Conservation (phyloP, 306 rosid species). For the Cucurbita argyrosperma region DNA sequence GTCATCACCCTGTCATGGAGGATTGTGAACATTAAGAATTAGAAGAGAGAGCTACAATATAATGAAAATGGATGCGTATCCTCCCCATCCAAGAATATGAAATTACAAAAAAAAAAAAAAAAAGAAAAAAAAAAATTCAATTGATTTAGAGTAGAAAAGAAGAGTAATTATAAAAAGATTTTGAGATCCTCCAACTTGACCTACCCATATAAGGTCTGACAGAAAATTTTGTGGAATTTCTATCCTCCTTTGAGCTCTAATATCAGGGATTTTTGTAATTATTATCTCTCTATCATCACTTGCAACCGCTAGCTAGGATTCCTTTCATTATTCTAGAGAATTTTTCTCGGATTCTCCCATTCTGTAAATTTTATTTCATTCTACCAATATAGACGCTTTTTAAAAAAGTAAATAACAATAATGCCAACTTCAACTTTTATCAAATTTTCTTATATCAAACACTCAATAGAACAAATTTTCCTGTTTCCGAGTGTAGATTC, state of each 20-base stretch:
- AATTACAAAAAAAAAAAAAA: not conserved
- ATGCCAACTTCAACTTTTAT: not conserved
- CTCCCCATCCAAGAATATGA: not conserved
- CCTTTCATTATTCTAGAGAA: not conserved
- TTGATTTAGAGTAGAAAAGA: not conserved
- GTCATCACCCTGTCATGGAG: conserved; percentile 89
- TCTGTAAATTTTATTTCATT: not conserved
- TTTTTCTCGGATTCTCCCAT: not conserved
- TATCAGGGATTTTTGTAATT: not conserved
- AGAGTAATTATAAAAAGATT: not conserved
- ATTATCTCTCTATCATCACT: not conserved
- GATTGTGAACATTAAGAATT: conserved; percentile 11
- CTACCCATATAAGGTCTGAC: not conserved
- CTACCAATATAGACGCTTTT: not conserved
- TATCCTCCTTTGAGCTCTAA: not conserved
- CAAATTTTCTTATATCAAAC: not conserved
- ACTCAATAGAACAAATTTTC: not conserved
- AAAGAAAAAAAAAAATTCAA: not conserved
- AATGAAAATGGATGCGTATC: not conserved
- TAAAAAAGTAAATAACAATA: not conserved
- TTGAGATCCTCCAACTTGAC: not conserved
- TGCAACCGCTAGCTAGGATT: not conserved
- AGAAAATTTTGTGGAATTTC: not conserved
- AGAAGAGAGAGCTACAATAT: not conserved
- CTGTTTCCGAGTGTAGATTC: not conserved